A percentile compares a stretch with the other conserved stretches of the same genome.
Conservation (phyloP, 352 stramenopile genomes). For the Pythium aquatile region DNA sequence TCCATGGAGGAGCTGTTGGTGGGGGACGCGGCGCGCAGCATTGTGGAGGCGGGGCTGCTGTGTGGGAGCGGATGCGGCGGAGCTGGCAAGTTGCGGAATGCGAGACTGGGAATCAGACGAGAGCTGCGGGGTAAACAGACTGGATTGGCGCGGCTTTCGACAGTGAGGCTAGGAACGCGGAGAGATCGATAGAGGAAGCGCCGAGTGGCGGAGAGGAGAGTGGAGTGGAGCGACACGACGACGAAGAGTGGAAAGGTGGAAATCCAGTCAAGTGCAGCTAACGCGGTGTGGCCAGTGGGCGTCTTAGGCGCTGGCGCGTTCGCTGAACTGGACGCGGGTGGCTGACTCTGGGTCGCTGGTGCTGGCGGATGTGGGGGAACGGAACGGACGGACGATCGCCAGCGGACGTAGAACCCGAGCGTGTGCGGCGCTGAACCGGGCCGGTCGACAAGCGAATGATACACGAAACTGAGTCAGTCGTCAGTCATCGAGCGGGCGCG, state of each 20-base stretch:
- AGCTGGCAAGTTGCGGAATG: slow-evolving; percentile 15
- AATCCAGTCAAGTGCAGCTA: slow-evolving; percentile 13
- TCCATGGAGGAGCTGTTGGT: slow-evolving; percentile 9
- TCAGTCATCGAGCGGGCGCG: slow-evolving; percentile 7
- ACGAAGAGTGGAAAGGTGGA: slow-evolving; percentile 1
- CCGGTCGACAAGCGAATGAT: neutral
- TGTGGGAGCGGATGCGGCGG: neutral
- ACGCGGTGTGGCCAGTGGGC: slow-evolving; percentile 13
- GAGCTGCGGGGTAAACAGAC: neutral
- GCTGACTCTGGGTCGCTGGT: neutral
- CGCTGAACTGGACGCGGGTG: slow-evolving; percentile 15
- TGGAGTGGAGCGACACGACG: slow-evolving; percentile 3
- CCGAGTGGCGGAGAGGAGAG: neutral
- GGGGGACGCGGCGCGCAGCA: slow-evolving; percentile 8
- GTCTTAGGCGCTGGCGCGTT: slow-evolving; percentile 12
- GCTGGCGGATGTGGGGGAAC: slow-evolving; percentile 4
- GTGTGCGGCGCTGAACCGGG: neutral
- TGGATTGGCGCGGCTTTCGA: neutral
- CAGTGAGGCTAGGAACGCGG: neutral
- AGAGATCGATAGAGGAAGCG: neutral
- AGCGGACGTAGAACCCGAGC: slow-evolving; percentile 1
- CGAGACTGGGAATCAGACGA: slow-evolving; percentile 2
- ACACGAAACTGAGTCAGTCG: slow-evolving; percentile 8
- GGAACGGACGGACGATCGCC: slow-evolving; percentile 3
- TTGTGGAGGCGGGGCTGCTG: neutral